Base-by-base conservation (phyloP, 2,329 filamentous ascomycete species). In the Colletotrichum brevisporum region DNA sequence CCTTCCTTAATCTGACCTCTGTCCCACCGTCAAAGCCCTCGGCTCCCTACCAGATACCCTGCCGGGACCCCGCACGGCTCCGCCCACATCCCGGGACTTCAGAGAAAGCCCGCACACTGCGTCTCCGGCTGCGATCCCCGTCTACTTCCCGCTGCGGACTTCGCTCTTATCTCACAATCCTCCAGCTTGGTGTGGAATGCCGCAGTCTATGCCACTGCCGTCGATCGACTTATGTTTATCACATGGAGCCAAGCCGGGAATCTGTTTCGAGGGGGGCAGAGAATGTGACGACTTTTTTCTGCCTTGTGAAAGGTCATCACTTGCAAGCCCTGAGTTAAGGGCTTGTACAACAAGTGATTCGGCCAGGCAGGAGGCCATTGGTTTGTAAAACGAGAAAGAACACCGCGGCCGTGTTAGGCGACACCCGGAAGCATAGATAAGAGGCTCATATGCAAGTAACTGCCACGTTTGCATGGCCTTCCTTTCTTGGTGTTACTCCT, bases 1-100 rank as follows among this genome's bases (percentile, higher is more conserved):
- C 66, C 66, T 69, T 69, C 66, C 66, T 66, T 56, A 69, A 60
- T 60, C 48, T 16, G 62, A 58, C 50, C 24, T 55, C 41, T 26
- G 51, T 45, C 27, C 66, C 66, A 65, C 61, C 50, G 41, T 15
- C 41, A 43, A 43, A 43, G 41, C 6, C 41, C 41, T n/a, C 16
- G 2, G 16, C 41, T 43, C 41, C 41, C 41, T 15, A n/a, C 41
- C 41, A 8, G 18, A 36, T 45, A 24, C 55, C 55, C 41, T 45
- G 24, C 16, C n/a, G 27, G n/a, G 13, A 43, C 48, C 57, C 57
- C 57, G 47, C 47, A 36, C 57, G 8, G 31, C 31, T 43, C 57
- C 18, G 21, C 57, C 47, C 57, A 60, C 57, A 60, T 60, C 57
- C 47, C 47, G 57, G 31, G 26, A 13, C 31, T 51, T 21, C 31